Percentiles rank a stretch among this genome's conserved stretches.
Evolutionary conservation across 2,329 filamentous ascomycete genomes (phyloP).

Genomic region (Colletotrichum viniferum): DNA sequence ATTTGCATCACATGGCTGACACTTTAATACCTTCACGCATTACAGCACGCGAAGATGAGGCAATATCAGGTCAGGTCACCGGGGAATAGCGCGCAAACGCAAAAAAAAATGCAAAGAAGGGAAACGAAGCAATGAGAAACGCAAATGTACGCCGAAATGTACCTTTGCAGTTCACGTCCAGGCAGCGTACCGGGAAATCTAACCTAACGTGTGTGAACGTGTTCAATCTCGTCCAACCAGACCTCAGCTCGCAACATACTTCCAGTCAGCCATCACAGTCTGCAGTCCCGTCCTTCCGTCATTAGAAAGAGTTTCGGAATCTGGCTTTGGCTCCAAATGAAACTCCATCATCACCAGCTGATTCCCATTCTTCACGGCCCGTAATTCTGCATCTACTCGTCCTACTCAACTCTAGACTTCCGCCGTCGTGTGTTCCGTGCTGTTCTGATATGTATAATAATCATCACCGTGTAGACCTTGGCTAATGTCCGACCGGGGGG

Average conservation of each 20-base stretch:
- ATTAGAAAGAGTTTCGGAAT: slow-evolving; percentile 14
- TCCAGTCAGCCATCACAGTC: not conserved
- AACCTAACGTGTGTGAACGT: not conserved
- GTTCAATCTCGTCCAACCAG: slow-evolving; percentile 5
- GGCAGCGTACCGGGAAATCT: not conserved
- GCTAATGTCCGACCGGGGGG: slow-evolving; percentile 9
- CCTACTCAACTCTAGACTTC: not conserved
- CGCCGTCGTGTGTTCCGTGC: not conserved
- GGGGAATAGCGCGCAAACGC: not conserved
- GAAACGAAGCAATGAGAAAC: not conserved
- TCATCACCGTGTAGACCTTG: not conserved
- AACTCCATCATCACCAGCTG: slow-evolving; percentile 1
- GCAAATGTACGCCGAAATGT: not conserved
- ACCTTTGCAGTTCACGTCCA: not conserved
- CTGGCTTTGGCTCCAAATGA: slow-evolving; percentile 13
- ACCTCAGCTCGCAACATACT: not conserved
- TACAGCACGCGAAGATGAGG: not conserved
- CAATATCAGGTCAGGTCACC: not conserved
- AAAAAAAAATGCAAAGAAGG: not conserved
- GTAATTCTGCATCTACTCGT: not conserved
- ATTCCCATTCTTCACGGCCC: not conserved
- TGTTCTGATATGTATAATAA: slow-evolving; percentile 15
- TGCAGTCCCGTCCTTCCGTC: not conserved
- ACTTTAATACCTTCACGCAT: not conserved
- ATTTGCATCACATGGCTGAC: not conserved